Percentiles rank a stretch among this genome's conserved stretches.
phyloP scores from a whole-genome alignment of 371 early-diverging fungal species.

The Enterospora canceri region DNA sequence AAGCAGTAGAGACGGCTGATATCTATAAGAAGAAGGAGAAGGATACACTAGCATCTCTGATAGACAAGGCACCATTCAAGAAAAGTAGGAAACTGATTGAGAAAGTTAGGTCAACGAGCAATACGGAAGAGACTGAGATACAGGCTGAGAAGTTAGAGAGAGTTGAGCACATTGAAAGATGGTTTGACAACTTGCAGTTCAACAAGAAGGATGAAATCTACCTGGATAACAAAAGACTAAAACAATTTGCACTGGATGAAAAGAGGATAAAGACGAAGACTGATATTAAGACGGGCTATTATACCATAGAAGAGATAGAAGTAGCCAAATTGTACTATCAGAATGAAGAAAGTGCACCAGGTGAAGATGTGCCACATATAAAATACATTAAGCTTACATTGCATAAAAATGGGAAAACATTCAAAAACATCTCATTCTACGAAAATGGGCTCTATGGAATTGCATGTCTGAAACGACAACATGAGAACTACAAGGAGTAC shows the following conservation, averaged over 20 bases:
- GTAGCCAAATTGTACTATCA: background rate
- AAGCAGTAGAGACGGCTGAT: background rate
- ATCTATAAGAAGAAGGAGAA: background rate
- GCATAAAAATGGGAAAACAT: background rate
- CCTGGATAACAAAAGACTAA: background rate
- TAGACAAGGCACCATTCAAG: background rate
- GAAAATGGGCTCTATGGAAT: background rate
- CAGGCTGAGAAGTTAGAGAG: background rate
- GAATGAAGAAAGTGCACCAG: background rate
- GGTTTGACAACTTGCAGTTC: background rate
- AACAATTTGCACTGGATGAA: constrained; percentile 5
- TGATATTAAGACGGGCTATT: constrained; percentile 1
- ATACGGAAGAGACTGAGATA: too few relatives aligned
- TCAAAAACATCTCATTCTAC: background rate
- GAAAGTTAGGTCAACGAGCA: too few relatives aligned
- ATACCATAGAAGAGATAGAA: background rate
- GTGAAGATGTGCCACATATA: too few relatives aligned
- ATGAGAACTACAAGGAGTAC: background rate
- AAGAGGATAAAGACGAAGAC: background rate
- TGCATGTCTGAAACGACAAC: background rate
- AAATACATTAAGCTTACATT: background rate
- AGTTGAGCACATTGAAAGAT: background rate
- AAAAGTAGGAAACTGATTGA: background rate
- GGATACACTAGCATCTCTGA: background rate
- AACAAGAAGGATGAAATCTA: constrained; percentile 3